phyloP scores from a whole-genome alignment of 2,329 filamentous ascomycete species.

The Aureobasidium sp. region DNA sequence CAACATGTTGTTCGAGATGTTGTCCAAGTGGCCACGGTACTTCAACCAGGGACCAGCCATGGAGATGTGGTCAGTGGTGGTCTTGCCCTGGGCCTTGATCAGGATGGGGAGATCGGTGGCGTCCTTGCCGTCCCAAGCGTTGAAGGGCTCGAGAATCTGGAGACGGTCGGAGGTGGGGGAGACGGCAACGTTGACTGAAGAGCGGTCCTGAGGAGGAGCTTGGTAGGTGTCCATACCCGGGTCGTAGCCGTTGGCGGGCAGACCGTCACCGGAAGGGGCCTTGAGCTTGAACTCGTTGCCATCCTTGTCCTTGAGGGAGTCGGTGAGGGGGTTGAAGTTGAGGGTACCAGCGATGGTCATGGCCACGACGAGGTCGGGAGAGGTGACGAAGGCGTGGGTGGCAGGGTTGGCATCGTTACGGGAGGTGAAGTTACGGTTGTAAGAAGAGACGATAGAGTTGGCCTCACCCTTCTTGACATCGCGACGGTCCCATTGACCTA shows the following conservation, averaged over 20 bases:
- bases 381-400: slow-evolving; percentile 88
- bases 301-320: slow-evolving; percentile 87
- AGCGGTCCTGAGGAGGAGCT: slow-evolving; percentile 76
- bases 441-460: slow-evolving; percentile 97
- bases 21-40: slow-evolving; percentile 97
- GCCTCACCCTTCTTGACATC: slow-evolving; percentile 92
- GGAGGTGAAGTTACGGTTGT: slow-evolving; percentile 99
- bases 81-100: slow-evolving; percentile 96
- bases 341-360: slow-evolving; percentile 76
- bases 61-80: slow-evolving; percentile 93
- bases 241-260: slow-evolving; percentile 79
- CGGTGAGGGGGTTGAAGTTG: slow-evolving; percentile 91
- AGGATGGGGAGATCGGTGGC: slow-evolving; percentile 76
- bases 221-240: slow-evolving; percentile 91
- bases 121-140: slow-evolving; percentile 88
- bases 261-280: slow-evolving; percentile 70
- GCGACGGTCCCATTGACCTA: slow-evolving; percentile 77
- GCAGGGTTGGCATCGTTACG: slow-evolving; percentile 95
- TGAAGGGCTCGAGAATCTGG: slow-evolving; percentile 81
- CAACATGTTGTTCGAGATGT: slow-evolving; percentile 99
- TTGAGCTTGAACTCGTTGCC: slow-evolving; percentile 92
- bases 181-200: slow-evolving; percentile 68
- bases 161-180: slow-evolving; percentile 88
- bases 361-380: slow-evolving; percentile 82
- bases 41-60: slow-evolving; percentile 95